These are phyloP conservation scores for Thermothielavioides terrestris DNA, from an alignment of 495 filamentous ascomycete genomes.

Conservation along the genomic window DNA sequence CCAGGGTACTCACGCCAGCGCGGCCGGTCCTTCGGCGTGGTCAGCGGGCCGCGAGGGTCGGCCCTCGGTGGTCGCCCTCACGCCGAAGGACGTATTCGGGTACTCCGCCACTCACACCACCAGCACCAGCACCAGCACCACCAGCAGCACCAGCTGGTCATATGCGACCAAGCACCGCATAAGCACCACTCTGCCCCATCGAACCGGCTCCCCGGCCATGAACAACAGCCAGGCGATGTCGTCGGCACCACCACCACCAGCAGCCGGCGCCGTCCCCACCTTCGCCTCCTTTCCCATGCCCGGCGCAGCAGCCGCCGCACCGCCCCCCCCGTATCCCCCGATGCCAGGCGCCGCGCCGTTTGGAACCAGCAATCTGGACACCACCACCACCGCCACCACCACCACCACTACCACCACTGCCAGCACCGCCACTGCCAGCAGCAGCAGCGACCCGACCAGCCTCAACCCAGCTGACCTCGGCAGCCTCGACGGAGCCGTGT, in stretches of 20 bases:
- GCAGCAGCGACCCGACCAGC: neutral
- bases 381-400: neutral
- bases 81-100: conserved; percentile 2
- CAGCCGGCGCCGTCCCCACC: neutral
- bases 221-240: neutral
- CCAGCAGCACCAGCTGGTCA: neutral
- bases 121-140: neutral
- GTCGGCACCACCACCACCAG: neutral
- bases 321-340: neutral
- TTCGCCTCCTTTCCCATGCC: neutral
- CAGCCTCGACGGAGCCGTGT: neutral
- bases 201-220: neutral
- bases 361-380: neutral
- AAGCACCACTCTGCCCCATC: conserved; percentile 1
- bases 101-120: neutral
- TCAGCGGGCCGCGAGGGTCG: neutral
- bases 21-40: neutral
- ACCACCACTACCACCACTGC: neutral
- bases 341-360: neutral
- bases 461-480: neutral
- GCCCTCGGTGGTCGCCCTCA: too few relatives aligned
- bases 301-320: neutral
- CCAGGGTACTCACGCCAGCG: neutral
- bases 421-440: neutral
- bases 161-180: neutral